Evolutionary conservation across 305 asterid genomes (phyloP).

Genomic region (Fraxinus paxiana): DNA sequence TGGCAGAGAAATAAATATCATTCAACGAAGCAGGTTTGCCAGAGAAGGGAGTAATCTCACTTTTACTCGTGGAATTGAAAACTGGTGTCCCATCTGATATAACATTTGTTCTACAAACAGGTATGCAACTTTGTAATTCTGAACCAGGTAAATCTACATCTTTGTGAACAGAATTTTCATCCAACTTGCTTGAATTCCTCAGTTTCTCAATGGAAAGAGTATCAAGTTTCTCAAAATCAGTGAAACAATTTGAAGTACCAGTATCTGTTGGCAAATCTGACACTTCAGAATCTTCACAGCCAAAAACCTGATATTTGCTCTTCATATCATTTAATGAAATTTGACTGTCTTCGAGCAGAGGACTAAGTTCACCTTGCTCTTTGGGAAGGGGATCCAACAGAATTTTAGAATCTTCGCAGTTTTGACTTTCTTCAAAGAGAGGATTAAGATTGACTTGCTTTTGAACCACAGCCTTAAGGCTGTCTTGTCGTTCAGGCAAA

Average conservation of each 20-base stretch:
- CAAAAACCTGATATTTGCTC: slow-evolving; percentile 23
- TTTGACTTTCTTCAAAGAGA: slow-evolving; percentile 17
- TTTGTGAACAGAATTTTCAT: slow-evolving; percentile 26
- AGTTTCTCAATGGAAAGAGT: slow-evolving; percentile 26
- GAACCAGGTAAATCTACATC: slow-evolving; percentile 32
- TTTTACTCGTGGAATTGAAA: slow-evolving; percentile 18
- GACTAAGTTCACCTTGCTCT: slow-evolving; percentile 16
- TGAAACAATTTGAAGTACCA: slow-evolving; percentile 15
- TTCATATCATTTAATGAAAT: slow-evolving; percentile 22
- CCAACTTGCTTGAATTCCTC: slow-evolving; percentile 26
- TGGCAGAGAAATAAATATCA: slow-evolving; percentile 22
- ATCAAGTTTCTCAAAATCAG: slow-evolving; percentile 25
- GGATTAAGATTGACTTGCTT: slow-evolving; percentile 11
- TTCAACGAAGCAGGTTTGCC: slow-evolving; percentile 25
- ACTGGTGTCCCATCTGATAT: slow-evolving; percentile 26
- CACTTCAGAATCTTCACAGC: slow-evolving; percentile 26
- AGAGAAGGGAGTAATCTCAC: slow-evolving; percentile 13
- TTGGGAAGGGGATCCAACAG: slow-evolving; percentile 22
- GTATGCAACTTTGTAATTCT: slow-evolving; percentile 24
- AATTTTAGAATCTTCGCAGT: slow-evolving; percentile 10
- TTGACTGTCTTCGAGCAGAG: slow-evolving; percentile 22
- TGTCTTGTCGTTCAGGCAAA: slow-evolving; percentile 18
- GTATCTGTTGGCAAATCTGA: slow-evolving; percentile 24
- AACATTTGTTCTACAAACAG: slow-evolving; percentile 20
- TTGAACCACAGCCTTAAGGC: slow-evolving; percentile 9